phyloP scores from a whole-genome alignment of 2,329 filamentous ascomycete species.

The Monosporascus sp. region DNA sequence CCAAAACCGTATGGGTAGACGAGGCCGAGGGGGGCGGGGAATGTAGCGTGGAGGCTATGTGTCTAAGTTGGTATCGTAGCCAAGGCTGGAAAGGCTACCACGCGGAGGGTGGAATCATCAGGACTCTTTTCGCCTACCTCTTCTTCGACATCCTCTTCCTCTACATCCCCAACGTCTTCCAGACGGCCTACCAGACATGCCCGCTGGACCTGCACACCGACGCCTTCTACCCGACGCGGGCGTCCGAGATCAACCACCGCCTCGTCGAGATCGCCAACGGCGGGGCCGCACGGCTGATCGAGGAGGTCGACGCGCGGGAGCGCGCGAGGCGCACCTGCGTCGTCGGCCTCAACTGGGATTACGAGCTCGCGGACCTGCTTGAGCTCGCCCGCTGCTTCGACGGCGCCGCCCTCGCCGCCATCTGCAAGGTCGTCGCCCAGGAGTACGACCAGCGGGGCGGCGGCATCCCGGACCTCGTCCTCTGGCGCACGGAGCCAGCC shows the following conservation, averaged over 20 bases:
- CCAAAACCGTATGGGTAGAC: slow-evolving; percentile 86
- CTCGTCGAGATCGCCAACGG: slow-evolving; percentile 86
- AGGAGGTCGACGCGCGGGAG: slow-evolving; percentile 63
- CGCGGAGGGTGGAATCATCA: slow-evolving; percentile 82
- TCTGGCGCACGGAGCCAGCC: slow-evolving; percentile 60
- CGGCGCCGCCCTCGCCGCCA: slow-evolving; percentile 70
- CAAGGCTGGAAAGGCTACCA: slow-evolving; percentile 94
- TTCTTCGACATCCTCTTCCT: slow-evolving; percentile 92
- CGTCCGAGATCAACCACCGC: slow-evolving; percentile 82
- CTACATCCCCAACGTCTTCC: slow-evolving; percentile 94
- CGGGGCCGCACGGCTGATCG: slow-evolving; percentile 60
- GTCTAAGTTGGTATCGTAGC: slow-evolving; percentile 75
- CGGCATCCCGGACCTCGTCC: slow-evolving; percentile 85
- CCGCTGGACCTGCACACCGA: slow-evolving; percentile 91
- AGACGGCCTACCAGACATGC: slow-evolving; percentile 90
- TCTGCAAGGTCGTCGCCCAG: slow-evolving; percentile 93
- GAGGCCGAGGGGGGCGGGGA: slow-evolving; percentile 62
- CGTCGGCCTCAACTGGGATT: slow-evolving; percentile 90
- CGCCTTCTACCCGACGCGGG: slow-evolving; percentile 80
- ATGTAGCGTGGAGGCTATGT: slow-evolving; percentile 92
- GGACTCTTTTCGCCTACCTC: slow-evolving; percentile 85
- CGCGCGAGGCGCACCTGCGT: slow-evolving; percentile 71
- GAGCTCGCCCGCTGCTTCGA: slow-evolving; percentile 76
- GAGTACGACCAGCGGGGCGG: slow-evolving; percentile 84
- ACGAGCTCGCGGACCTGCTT: slow-evolving; percentile 68